Conservation (phyloP, 345 rosid genomes). For the Hibiscus mutabilis region DNA sequence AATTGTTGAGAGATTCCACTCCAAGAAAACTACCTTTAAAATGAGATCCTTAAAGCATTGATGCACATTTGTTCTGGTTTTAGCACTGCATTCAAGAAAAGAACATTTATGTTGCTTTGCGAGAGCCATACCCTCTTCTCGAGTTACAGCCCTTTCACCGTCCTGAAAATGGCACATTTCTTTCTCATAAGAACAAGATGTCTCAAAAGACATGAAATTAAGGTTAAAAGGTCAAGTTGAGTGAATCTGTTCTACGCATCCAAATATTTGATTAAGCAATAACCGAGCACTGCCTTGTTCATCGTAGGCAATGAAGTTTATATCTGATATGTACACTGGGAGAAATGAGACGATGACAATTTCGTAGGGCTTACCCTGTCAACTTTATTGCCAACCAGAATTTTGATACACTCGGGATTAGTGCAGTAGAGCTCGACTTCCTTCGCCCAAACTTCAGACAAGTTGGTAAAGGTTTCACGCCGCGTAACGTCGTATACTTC, state of each 20-base stretch:
- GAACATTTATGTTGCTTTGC: conserved; percentile 61
- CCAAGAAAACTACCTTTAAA: conserved; percentile 41
- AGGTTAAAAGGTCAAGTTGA: neutral
- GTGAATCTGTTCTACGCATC: neutral
- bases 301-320: neutral
- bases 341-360: neutral
- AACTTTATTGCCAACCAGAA: conserved; percentile 13
- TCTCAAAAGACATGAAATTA: neutral
- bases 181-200: neutral
- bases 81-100: conserved; percentile 86
- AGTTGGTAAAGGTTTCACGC: conserved; percentile 67
- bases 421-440: conserved; percentile 68
- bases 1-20: neutral
- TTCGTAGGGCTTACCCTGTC: conserved; percentile 1
- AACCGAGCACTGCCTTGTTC: neutral
- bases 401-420: neutral
- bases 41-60: conserved; percentile 69
- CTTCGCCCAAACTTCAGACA: conserved; percentile 78
- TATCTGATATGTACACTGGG: neutral
- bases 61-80: conserved; percentile 55
- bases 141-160: conserved; percentile 66
- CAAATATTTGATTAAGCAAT: neutral
- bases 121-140: conserved; percentile 80
- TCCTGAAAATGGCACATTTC: conserved; percentile 38
- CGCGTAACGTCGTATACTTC: conserved; percentile 87